phyloP scores from a whole-genome alignment of 1,139 yeast genomes.

The Pichia sp. region DNA sequence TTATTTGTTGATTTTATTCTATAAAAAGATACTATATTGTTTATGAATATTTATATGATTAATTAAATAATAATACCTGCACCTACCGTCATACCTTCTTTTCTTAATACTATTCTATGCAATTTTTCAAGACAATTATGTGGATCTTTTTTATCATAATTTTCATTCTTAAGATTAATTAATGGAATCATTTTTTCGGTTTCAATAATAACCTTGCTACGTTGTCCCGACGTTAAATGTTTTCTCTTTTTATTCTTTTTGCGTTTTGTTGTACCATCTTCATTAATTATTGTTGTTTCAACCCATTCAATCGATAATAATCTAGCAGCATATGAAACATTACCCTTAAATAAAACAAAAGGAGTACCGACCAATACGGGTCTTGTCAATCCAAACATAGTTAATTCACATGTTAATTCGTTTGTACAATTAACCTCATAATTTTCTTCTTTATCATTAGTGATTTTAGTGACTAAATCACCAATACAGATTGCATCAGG shows the following conservation, averaged over 20 bases:
- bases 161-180: neutral
- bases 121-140: constrained; percentile 34
- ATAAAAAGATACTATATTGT: constrained; percentile 18
- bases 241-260: constrained; percentile 44
- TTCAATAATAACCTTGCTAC: constrained; percentile 60
- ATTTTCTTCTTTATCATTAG: neutral
- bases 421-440: neutral
- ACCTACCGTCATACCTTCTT: constrained; percentile 82
- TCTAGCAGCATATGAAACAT: constrained; percentile 48
- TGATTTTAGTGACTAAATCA: constrained; percentile 52
- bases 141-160: constrained; percentile 1
- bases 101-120: constrained; percentile 79
- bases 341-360: constrained; percentile 75
- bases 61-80: constrained; percentile 48
- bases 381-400: constrained; percentile 57
- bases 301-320: constrained; percentile 14
- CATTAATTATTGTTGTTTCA: constrained; percentile 7
- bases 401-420: constrained; percentile 39
- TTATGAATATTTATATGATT: neutral
- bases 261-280: constrained; percentile 5
- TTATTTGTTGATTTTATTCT: constrained; percentile 57
- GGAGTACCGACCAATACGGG: constrained; percentile 85
- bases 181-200: constrained; percentile 9
- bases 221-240: constrained; percentile 68
- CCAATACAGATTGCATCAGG: constrained; percentile 59